These are phyloP conservation scores for Brassica napus DNA, from an alignment of 345 rosid species.

Conservation along the genomic window DNA sequence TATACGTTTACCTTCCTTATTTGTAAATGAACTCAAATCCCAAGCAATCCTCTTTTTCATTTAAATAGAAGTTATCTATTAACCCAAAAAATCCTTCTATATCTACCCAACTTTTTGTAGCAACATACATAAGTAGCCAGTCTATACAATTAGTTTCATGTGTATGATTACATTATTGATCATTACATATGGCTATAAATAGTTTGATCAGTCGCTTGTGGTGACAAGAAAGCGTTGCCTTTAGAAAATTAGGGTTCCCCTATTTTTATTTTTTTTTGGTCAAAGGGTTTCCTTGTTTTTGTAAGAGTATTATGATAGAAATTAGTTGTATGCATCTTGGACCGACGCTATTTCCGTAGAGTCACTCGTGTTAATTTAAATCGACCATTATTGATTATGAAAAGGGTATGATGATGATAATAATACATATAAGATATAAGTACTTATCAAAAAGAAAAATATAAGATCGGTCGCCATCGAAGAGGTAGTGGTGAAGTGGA, in stretches of 20 bases:
- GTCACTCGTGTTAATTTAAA: slow-evolving; percentile 16
- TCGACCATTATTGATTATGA: slow-evolving; percentile 10
- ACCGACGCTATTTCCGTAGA: slow-evolving; percentile 26
- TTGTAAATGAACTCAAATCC: slow-evolving; percentile 5
- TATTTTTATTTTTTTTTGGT: neutral
- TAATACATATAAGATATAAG: slow-evolving; percentile 26
- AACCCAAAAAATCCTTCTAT: neutral
- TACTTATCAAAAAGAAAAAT: neutral
- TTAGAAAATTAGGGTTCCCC: slow-evolving; percentile 35
- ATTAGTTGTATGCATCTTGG: slow-evolving; percentile 19
- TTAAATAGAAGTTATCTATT: slow-evolving; percentile 26
- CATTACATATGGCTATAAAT: neutral
- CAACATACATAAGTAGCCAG: neutral
- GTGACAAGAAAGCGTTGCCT: slow-evolving; percentile 26
- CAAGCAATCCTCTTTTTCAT: neutral
- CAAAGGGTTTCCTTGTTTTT: slow-evolving; percentile 29
- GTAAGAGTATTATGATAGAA: neutral
- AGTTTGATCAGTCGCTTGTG: neutral
- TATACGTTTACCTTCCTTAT: neutral
- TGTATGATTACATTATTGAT: neutral
- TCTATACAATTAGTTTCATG: neutral
- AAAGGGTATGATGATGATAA: slow-evolving; percentile 3
- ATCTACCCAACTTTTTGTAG: neutral
- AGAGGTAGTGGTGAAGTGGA: slow-evolving; percentile 36
- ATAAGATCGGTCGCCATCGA: slow-evolving; percentile 37